phyloP scores from a whole-genome alignment of 768 basidiomycete species.

The Glaciozyma antarctica region DNA sequence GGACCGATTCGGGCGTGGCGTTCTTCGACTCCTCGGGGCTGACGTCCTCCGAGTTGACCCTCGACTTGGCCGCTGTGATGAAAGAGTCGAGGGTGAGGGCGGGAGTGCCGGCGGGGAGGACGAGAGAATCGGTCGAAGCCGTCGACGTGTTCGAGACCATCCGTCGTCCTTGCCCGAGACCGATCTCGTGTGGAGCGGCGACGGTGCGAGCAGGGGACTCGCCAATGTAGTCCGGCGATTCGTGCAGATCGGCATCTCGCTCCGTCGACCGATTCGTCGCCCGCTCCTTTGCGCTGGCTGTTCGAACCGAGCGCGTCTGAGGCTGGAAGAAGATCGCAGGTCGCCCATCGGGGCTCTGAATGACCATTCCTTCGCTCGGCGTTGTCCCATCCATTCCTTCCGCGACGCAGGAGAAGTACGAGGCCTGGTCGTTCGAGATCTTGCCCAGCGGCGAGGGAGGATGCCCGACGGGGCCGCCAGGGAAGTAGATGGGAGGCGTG shows the following conservation, averaged over 20 bases:
- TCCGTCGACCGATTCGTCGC: slow-evolving; percentile 9
- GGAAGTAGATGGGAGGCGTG: slow-evolving; percentile 22
- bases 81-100: slow-evolving; percentile 30
- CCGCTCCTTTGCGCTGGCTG: slow-evolving; percentile 11
- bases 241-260: slow-evolving; percentile 8
- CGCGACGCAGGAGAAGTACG: slow-evolving; percentile 29
- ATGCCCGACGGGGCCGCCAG: not conserved
- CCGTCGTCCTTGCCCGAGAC: slow-evolving; percentile 6
- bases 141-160: not conserved
- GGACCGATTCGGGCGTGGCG: not conserved
- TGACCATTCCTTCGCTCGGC: slow-evolving; percentile 74
- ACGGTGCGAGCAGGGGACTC: slow-evolving; percentile 7
- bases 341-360: slow-evolving; percentile 86
- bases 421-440: slow-evolving; percentile 19
- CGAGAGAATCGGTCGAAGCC: not conserved
- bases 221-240: not conserved
- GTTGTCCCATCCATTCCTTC: slow-evolving; percentile 49
- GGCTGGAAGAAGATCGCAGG: slow-evolving; percentile 96
- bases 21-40: not conserved
- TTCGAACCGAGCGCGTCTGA: slow-evolving; percentile 20
- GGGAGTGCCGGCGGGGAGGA: slow-evolving; percentile 15
- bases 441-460: slow-evolving; percentile 27
- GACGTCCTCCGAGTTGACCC: not conserved
- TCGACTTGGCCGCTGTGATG: slow-evolving; percentile 19
- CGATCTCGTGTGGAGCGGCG: slow-evolving; percentile 22